phyloP scores from a whole-genome alignment of 169 alveolate species.

The Babesia sp. region DNA sequence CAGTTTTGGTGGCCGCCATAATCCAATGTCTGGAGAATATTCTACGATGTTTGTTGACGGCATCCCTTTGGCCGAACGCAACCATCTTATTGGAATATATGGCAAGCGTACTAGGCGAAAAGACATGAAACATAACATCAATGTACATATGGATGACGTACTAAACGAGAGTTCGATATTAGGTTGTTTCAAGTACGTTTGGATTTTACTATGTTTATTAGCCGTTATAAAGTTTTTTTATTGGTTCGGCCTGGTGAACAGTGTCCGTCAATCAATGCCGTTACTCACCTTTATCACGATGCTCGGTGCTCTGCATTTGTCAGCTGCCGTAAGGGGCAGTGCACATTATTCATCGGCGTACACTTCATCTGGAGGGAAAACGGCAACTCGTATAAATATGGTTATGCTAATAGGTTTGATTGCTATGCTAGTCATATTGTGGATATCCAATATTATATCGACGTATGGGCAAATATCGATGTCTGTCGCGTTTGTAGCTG shows the following conservation, averaged over 20 bases:
- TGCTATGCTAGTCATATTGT: background rate
- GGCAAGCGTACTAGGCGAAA: background rate
- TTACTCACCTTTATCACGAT: slow-evolving; percentile 1
- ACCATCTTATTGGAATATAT: background rate
- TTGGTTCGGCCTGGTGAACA: slow-evolving; percentile 13
- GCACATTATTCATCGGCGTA: background rate
- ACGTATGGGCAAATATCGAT: background rate
- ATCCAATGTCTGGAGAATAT: background rate
- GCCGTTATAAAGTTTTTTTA: background rate
- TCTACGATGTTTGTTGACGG: too few relatives aligned
- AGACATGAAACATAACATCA: too few relatives aligned
- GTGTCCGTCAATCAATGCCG: background rate
- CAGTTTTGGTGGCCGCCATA: background rate
- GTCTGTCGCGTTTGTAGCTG: background rate
- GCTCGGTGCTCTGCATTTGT: slow-evolving; percentile 2
- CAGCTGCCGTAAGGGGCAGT: slow-evolving; percentile 12
- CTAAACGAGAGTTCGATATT: background rate
- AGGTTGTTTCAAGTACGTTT: slow-evolving; percentile 4
- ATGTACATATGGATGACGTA: background rate
- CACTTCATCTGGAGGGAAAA: background rate
- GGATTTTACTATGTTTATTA: slow-evolving; percentile 5
- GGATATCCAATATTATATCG: slow-evolving; percentile 9
- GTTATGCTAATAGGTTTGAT: slow-evolving; percentile 6
- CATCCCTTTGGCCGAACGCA: background rate
- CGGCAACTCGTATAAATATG: slow-evolving; percentile 10